Conservation (phyloP, 192 early-diverging fungal genomes). For the Thamnidium elegans region DNA sequence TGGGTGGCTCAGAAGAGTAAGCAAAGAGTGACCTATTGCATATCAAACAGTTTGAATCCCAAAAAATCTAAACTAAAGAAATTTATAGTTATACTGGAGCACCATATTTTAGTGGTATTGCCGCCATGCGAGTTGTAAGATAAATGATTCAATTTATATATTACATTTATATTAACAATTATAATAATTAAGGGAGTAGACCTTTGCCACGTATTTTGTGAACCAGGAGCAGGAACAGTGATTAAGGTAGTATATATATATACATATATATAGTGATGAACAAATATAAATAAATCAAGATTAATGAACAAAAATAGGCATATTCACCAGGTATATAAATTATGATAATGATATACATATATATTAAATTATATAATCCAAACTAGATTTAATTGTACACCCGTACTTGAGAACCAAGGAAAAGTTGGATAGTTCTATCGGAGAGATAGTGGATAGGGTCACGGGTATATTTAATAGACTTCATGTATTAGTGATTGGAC, state of each 20-base stretch:
- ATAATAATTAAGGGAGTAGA: constrained; percentile 67
- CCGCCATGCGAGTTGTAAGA: constrained; percentile 64
- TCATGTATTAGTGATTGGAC: constrained; percentile 88
- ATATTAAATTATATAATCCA: no score
- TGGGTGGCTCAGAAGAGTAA: constrained; percentile 87
- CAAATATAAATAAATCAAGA: background rate
- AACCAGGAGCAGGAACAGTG: constrained; percentile 65
- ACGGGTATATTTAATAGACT: constrained; percentile 57
- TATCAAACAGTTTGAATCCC: background rate
- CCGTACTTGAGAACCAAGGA: constrained; percentile 65
- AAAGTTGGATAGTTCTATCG: background rate
- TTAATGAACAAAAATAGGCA: constrained; percentile 20
- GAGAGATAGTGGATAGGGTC: constrained; percentile 47
- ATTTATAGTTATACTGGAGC: constrained; percentile 79
- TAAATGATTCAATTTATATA: background rate
- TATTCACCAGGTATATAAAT: constrained; percentile 42
- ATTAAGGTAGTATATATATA: constrained; percentile 59
- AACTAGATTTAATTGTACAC: constrained; percentile 83
- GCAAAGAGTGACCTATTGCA: background rate
- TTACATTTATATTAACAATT: constrained; percentile 4
- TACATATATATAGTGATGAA: no score
- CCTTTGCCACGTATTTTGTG: constrained; percentile 83
- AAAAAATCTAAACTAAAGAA: background rate
- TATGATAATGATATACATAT: no score
- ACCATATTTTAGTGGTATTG: constrained; percentile 82